Percentiles rank a stretch among this genome's conserved stretches.
Evolutionary conservation across 768 basidiomycete species (phyloP).

Genomic region (Lyophyllum shimeji): DNA sequence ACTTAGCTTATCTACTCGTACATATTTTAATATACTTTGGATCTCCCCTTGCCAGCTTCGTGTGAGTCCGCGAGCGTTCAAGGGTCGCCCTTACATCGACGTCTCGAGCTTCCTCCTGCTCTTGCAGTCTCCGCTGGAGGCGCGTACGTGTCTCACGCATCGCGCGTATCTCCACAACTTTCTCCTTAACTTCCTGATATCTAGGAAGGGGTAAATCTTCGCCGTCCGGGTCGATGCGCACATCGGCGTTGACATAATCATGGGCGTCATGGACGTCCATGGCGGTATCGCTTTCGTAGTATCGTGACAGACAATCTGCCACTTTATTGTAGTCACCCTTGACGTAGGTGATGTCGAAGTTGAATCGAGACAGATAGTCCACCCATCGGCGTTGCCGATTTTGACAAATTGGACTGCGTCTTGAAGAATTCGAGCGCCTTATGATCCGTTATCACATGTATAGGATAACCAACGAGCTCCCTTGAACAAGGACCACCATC

Average conservation of each 20-base stretch:
- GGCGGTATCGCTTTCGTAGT: constrained; percentile 21
- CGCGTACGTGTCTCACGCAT: not conserved
- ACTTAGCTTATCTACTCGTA: no score
- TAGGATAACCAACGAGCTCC: no score
- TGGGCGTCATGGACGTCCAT: constrained; percentile 1
- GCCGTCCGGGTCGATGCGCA: not conserved
- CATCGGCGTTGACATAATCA: constrained; percentile 11
- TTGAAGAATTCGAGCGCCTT: constrained; percentile 25
- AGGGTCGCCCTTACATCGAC: no score
- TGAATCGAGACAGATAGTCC: constrained; percentile 27
- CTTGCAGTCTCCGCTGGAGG: not conserved
- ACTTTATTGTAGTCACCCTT: constrained; percentile 27
- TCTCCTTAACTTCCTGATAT: no score
- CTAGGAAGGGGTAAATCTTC: no score
- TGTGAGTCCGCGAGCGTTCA: no score
- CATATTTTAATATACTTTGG: no score
- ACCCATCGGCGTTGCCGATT: constrained; percentile 21
- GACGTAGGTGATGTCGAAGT: no score
- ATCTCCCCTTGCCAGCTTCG: no score
- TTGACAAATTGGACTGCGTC: constrained; percentile 11
- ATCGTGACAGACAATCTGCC: constrained; percentile 27
- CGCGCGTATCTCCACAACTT: not conserved
- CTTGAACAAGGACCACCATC: constrained; percentile 12
- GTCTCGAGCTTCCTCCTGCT: not conserved
- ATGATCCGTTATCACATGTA: constrained; percentile 28